Evolutionary conservation across 331 rosid species (phyloP), one percentile per base, ranked within the genome.

Genomic region (Quercus phellos): DNA sequence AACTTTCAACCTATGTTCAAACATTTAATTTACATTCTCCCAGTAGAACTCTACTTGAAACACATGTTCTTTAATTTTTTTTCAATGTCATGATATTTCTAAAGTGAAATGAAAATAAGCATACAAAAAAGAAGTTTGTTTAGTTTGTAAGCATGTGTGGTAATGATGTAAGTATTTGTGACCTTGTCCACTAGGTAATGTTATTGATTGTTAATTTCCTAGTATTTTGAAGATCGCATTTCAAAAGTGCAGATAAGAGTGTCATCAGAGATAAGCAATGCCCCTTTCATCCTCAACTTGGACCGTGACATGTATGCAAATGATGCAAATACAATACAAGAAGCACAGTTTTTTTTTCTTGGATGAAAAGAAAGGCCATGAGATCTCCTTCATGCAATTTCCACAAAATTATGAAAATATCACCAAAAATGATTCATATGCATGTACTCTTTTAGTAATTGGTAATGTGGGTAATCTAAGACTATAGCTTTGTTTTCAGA

Each of bases 251-350:
- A 93, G 97, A 69, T 93, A 75, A 84, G 91, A 51, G 90, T 93
- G 54, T 90, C 97, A 5, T 84, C 94, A 2, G 77, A 86, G 87
- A 93, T 93, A 77, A 89, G 86, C 84, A 84, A 89, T 53, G 92
- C 85, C 11, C 86, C 92, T 1, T 80, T 92, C 75, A 86, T 92
- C 29, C 92, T 89, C 55, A 90, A 69, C 77, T 32, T 92, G 80
- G 32, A 30, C 0, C 4, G 32, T 0, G 32, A 30, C 32, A 30
- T 30, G 32, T 4, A 30, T 30, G 32, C 32, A 30, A 30, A 30
- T 30, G 32, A 30, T 30, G 32, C 32, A 30, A 4, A 30, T 30
- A 4, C 32, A 30, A 30, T 30, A 30, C 32, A 30, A 4, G 32
- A 30, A 30, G 32, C 32, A 30, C 32, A 3, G 4, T 30, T 4